Percentiles rank a stretch among this genome's conserved stretches.
Evolutionary conservation across 257 asterid genomes (phyloP).

Genomic region (Nicotiana undulata): DNA sequence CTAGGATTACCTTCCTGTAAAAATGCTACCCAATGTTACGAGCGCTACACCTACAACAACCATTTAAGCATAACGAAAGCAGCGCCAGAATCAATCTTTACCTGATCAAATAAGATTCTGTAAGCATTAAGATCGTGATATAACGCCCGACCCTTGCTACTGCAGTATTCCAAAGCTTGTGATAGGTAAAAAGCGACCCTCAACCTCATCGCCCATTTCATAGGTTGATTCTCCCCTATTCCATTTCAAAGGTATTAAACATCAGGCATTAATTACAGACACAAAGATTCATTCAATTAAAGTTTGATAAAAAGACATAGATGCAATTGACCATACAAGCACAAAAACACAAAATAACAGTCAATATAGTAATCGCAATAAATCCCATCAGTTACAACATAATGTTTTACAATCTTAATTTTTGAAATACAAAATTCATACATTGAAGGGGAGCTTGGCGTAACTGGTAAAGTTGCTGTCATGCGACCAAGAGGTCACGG

Average conservation of each 20-base stretch:
- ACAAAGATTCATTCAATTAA: not conserved
- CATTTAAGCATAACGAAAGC: not conserved
- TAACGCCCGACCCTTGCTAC: constrained; percentile 39
- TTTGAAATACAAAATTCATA: not conserved
- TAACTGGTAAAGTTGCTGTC: too few relatives aligned
- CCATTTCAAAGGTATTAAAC: constrained; percentile 7
- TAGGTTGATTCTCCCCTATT: constrained; percentile 43
- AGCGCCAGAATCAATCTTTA: not conserved
- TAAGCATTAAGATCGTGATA: constrained; percentile 51
- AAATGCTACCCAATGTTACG: not conserved
- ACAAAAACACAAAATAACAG: not conserved
- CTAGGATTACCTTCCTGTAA: constrained; percentile 48
- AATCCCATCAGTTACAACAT: not conserved
- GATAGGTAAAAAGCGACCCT: constrained; percentile 43
- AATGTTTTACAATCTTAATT: not conserved
- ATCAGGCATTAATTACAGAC: not conserved
- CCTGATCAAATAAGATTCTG: constrained; percentile 45
- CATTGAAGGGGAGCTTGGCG: too few relatives aligned
- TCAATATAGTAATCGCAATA: not conserved
- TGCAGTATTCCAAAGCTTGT: constrained; percentile 48
- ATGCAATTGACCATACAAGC: not conserved
- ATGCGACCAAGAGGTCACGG: too few relatives aligned
- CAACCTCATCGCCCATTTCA: constrained; percentile 53
- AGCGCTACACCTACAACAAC: not conserved
- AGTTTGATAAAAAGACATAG: not conserved